phyloP scores from a whole-genome alignment of 192 early-diverging fungal species.

The Backusella morwellensis region DNA sequence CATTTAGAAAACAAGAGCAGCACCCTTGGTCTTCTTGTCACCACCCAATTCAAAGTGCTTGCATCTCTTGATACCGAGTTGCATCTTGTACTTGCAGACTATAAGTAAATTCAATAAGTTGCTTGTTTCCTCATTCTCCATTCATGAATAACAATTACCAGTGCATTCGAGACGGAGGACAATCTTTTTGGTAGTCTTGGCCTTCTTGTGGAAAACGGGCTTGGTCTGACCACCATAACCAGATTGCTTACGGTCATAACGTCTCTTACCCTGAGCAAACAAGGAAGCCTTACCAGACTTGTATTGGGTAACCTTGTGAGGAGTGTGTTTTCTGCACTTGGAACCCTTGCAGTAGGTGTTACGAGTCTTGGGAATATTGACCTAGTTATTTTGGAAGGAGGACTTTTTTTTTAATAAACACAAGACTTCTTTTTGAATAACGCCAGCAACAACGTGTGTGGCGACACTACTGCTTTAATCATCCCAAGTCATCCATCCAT shows the following conservation, averaged over 20 bases:
- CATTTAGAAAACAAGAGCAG: slow-evolving; percentile 86
- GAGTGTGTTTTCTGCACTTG: slow-evolving; percentile 98
- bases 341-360: slow-evolving; percentile 99
- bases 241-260: slow-evolving; percentile 81
- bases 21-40: slow-evolving; percentile 96
- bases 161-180: slow-evolving; percentile 99
- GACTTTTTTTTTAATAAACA: not conserved
- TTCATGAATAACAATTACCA: not conserved
- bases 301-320: slow-evolving; percentile 99
- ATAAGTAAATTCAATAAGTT: not conserved
- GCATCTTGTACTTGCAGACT: slow-evolving; percentile 98
- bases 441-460: not conserved
- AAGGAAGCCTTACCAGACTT: slow-evolving; percentile 99
- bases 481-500: not conserved
- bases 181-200: slow-evolving; percentile 99
- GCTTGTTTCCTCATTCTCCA: not conserved
- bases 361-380: slow-evolving; percentile 99
- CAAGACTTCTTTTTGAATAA: not conserved
- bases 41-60: slow-evolving; percentile 99
- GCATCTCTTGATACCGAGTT: slow-evolving; percentile 98
- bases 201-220: slow-evolving; percentile 99
- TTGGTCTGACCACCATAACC: slow-evolving; percentile 99
- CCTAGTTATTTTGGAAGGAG: slow-evolving; percentile 45
- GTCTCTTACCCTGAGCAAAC: slow-evolving; percentile 93
- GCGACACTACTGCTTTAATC: not conserved